Evolutionary conservation across 352 stramenopile genomes (phyloP).

Genomic region (Phytophthora colocasiae): DNA sequence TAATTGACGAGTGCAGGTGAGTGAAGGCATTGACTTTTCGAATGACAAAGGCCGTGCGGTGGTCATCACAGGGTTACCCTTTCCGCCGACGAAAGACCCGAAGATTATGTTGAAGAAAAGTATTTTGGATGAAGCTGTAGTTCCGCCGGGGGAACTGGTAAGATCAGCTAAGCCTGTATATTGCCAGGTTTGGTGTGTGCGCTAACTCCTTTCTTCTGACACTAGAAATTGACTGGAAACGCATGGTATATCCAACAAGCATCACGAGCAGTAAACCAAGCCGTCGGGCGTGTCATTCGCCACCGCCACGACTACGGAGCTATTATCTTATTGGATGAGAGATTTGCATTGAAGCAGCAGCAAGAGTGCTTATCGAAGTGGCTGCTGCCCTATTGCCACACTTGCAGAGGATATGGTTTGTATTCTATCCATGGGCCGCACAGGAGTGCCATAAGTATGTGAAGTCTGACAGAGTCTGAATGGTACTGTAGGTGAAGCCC

Average conservation of each 20-base stretch:
- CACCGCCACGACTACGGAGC: conserved; percentile 98
- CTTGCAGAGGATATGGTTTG: conserved; percentile 73
- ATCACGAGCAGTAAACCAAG: conserved; percentile 98
- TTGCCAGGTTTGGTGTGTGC: not conserved
- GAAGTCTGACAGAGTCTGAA: conserved; percentile 12
- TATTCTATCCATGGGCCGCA: not conserved
- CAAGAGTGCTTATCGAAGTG: conserved; percentile 95
- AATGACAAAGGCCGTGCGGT: conserved; percentile 98
- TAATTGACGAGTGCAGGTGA: conserved; percentile 75
- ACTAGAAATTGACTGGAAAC: conserved; percentile 92
- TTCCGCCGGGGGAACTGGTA: conserved; percentile 71
- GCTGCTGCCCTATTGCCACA: conserved; percentile 88
- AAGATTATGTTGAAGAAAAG: conserved; percentile 98
- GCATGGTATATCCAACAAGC: conserved; percentile 99
- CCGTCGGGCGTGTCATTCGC: conserved; percentile 98
- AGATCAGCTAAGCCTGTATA: not conserved
- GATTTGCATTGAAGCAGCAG: conserved; percentile 93
- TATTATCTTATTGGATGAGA: conserved; percentile 98
- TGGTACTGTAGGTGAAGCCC: conserved; percentile 64
- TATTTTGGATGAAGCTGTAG: conserved; percentile 91
- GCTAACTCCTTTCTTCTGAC: conserved; percentile 8
- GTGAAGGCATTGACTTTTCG: conserved; percentile 98
- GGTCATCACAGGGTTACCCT: conserved; percentile 99
- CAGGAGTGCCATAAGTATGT: too few species aligned
- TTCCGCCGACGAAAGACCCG: conserved; percentile 96